Evolutionary conservation across 345 rosid genomes (phyloP).

Genomic region (Salix dunnii): DNA sequence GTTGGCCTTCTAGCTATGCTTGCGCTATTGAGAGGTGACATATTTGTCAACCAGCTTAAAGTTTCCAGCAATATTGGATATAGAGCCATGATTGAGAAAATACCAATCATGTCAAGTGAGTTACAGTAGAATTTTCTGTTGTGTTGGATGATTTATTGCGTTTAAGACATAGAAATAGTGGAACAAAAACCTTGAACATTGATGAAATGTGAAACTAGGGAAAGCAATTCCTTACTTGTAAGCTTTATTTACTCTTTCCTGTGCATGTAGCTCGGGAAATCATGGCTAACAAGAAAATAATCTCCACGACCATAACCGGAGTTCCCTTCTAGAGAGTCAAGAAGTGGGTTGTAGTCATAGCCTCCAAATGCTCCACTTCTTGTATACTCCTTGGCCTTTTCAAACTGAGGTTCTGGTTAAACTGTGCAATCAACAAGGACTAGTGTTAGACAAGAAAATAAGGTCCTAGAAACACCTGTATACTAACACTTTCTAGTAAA

Average conservation of each 20-base stretch:
- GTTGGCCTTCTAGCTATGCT: background rate
- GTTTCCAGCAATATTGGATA: background rate
- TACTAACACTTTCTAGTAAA: no score
- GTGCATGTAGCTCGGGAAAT: constrained; percentile 83
- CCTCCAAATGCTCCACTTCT: constrained; percentile 91
- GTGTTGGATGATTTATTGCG: background rate
- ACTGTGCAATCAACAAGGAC: constrained; percentile 40
- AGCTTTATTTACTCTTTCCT: constrained; percentile 72
- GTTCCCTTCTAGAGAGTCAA: constrained; percentile 90
- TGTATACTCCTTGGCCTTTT: constrained; percentile 80
- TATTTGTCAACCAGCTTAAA: background rate
- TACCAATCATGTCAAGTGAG: background rate
- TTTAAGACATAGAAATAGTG: background rate
- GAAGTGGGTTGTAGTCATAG: constrained; percentile 83
- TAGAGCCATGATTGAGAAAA: background rate
- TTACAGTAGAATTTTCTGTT: background rate
- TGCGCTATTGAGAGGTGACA: background rate
- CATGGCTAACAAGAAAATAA: constrained; percentile 87
- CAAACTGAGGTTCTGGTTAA: constrained; percentile 88
- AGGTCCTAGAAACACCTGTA: no score
- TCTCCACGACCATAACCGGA: constrained; percentile 95
- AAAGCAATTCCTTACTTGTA: constrained; percentile 61
- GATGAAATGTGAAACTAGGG: background rate
- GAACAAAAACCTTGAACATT: background rate
- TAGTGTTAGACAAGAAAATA: constrained; percentile 9